Percentiles rank a stretch among this genome's conserved stretches.
Evolutionary conservation across 441 rosid genomes (phyloP).

Genomic region (Viola pubescens): DNA sequence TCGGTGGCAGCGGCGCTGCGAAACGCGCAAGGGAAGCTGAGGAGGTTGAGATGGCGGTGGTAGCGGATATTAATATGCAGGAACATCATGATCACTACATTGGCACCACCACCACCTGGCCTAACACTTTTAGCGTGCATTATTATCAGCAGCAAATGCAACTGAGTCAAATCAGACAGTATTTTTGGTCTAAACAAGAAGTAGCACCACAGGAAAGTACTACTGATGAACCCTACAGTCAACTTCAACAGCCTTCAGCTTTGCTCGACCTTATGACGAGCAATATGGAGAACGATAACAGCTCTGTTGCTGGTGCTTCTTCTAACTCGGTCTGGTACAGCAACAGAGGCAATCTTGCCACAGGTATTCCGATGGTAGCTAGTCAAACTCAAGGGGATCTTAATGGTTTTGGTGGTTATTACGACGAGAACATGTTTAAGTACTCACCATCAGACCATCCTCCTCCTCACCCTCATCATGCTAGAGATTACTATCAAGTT

Average conservation of each 20-base stretch:
- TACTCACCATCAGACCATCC: constrained; percentile 8
- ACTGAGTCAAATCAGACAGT: constrained; percentile 30
- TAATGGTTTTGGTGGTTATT: constrained; percentile 25
- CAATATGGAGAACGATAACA: too few relatives aligned
- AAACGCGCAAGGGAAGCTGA: constrained; percentile 56
- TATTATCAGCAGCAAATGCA: not conserved
- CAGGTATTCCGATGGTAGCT: constrained; percentile 20
- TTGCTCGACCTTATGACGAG: too few relatives aligned
- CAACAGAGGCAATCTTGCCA: constrained; percentile 49
- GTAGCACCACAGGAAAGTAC: constrained; percentile 17
- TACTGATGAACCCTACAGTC: constrained; percentile 33
- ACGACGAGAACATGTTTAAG: constrained; percentile 27
- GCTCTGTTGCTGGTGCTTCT: too few relatives aligned
- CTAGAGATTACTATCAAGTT: constrained; percentile 36
- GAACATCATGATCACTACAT: constrained; percentile 15
- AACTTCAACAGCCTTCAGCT: too few relatives aligned
- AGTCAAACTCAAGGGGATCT: constrained; percentile 19
- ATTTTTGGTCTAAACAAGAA: constrained; percentile 39
- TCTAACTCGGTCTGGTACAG: too few relatives aligned
- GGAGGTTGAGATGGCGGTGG: constrained; percentile 23
- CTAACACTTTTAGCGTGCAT: constrained; percentile 12
- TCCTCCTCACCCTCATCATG: constrained; percentile 23
- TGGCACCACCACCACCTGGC: constrained; percentile 23
- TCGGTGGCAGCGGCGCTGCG: constrained; percentile 48
- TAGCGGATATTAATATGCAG: constrained; percentile 2